Percentiles rank a stretch among this genome's conserved stretches.
phyloP scores from a whole-genome alignment of 371 early-diverging fungal genomes.

The Haplosporangium sp. region DNA sequence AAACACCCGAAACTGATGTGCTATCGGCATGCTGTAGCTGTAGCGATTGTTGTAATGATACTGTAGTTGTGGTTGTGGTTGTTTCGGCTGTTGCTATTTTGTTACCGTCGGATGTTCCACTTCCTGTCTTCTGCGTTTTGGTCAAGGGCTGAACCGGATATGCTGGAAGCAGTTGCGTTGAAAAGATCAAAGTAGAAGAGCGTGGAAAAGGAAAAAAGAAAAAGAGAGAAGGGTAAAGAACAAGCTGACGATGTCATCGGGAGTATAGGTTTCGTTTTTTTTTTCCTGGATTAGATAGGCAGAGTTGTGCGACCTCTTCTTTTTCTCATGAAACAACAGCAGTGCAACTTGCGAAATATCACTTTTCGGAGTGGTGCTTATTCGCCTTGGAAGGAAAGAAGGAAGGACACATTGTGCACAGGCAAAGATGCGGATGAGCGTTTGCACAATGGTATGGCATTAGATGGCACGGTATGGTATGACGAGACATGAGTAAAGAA shows the following conservation, averaged over 20 bases:
- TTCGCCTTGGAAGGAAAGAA: neutral
- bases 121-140: no score
- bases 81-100: neutral
- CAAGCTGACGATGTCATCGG: neutral
- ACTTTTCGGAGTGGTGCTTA: neutral
- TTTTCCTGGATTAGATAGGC: neutral
- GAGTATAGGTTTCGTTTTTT: neutral
- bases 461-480: no score
- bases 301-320: neutral
- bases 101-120: neutral
- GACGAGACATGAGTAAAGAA: neutral
- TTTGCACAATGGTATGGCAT: neutral
- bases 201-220: neutral
- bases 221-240: neutral
- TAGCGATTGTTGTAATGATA: neutral
- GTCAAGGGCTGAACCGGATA: neutral
- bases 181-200: neutral
- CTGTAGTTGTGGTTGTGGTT: neutral
- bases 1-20: constrained; percentile 19
- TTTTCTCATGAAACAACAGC: neutral
- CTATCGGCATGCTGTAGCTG: constrained; percentile 15
- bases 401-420: neutral
- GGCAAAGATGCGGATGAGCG: neutral
- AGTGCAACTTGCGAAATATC: no score
- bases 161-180: neutral